These are phyloP conservation scores for Pittosporum tobira DNA, from an alignment of 129 eudicot genomes.

Conservation along the genomic window DNA sequence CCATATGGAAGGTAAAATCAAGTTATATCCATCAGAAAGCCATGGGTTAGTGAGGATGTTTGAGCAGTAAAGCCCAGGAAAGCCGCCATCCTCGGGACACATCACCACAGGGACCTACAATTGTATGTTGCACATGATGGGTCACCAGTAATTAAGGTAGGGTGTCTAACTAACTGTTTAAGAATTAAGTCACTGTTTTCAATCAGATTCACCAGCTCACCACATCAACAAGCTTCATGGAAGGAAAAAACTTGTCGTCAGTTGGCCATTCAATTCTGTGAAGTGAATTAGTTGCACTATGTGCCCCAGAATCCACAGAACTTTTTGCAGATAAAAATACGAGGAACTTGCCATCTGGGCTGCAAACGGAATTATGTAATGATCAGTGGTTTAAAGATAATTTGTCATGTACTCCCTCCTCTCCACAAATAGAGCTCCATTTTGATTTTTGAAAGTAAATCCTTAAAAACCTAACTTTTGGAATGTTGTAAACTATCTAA, in stretches of 20 bases:
- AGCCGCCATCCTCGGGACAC: constrained; percentile 78
- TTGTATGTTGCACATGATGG: background rate
- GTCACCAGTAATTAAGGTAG: too few species aligned
- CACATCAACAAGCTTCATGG: constrained; percentile 55
- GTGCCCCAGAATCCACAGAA: constrained; percentile 82
- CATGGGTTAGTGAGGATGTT: constrained; percentile 55
- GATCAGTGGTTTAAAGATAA: background rate
- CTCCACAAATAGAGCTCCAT: too few species aligned
- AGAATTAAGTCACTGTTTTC: background rate
- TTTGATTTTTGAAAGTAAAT: too few species aligned
- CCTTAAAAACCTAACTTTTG: too few species aligned
- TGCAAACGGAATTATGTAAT: constrained; percentile 28
- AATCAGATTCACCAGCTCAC: constrained; percentile 30
- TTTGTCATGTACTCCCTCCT: background rate
- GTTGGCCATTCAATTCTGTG: constrained; percentile 78
- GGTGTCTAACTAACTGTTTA: too few species aligned
- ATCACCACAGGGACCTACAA: constrained; percentile 81
- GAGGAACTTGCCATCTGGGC: constrained; percentile 84
- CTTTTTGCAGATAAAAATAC: constrained; percentile 80
- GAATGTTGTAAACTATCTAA: too few species aligned
- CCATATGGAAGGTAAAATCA: constrained; percentile 80
- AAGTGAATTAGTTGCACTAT: constrained; percentile 80
- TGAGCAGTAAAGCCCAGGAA: constrained; percentile 81
- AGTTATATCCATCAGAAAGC: constrained; percentile 90
- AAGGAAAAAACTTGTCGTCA: constrained; percentile 35